These are phyloP conservation scores for Elsinoe ampelina DNA, from an alignment of 2,329 filamentous ascomycete species.

Conservation along the genomic window DNA sequence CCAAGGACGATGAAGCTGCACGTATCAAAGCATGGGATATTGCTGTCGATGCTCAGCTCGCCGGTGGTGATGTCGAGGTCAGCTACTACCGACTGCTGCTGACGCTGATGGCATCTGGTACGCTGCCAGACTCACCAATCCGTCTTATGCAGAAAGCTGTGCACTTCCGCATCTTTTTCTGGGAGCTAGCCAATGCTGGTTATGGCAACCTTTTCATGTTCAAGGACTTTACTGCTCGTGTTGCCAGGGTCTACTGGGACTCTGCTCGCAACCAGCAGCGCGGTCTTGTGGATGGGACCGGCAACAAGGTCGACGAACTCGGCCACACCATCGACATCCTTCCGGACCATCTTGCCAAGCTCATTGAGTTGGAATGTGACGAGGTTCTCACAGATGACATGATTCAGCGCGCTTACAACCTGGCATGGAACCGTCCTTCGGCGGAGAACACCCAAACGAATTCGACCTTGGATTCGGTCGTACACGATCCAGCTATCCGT, in stretches of 20 bases:
- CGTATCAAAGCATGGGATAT: slow-evolving; percentile 89
- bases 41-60: slow-evolving; percentile 83
- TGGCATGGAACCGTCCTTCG: slow-evolving; percentile 77
- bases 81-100: slow-evolving; percentile 78
- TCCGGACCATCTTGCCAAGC: slow-evolving; percentile 63
- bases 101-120: slow-evolving; percentile 79
- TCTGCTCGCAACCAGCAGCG: slow-evolving; percentile 59
- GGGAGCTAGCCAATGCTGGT: slow-evolving; percentile 61
- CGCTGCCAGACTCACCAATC: slow-evolving; percentile 70
- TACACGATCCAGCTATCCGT: slow-evolving; percentile 74
- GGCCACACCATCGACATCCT: slow-evolving; percentile 55
- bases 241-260: slow-evolving; percentile 73
- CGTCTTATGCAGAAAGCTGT: slow-evolving; percentile 86
- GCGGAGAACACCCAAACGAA: slow-evolving; percentile 56
- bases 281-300: slow-evolving; percentile 23
- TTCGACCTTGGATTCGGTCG: slow-evolving; percentile 70
- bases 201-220: slow-evolving; percentile 55
- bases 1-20: slow-evolving; percentile 74
- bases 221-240: slow-evolving; percentile 60
- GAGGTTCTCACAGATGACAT: slow-evolving; percentile 70
- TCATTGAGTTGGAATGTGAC: slow-evolving; percentile 73
- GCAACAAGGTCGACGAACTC: slow-evolving; percentile 16
- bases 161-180: slow-evolving; percentile 81
- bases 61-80: slow-evolving; percentile 81
- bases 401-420: slow-evolving; percentile 76